Conservation (phyloP, 75 land plant genomes). For the Pinus taeda region DNA sequence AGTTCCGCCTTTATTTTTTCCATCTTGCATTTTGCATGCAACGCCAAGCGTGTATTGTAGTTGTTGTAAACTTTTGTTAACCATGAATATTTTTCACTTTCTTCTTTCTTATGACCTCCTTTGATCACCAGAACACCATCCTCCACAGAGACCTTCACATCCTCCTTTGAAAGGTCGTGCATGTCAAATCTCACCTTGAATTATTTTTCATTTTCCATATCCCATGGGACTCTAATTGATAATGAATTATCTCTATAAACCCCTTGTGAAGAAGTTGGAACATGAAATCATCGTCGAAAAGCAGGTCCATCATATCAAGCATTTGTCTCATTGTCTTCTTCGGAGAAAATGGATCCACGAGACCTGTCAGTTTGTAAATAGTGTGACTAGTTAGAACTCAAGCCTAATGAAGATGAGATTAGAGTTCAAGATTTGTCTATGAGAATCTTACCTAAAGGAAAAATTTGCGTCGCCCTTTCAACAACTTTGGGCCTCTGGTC, state of each 20-base stretch:
- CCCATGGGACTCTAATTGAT: conserved; percentile 68
- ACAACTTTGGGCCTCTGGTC: too few relatives aligned
- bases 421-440: too few relatives aligned
- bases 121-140: conserved; percentile 63
- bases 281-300: conserved; percentile 53
- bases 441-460: too few relatives aligned
- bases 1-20: too few relatives aligned
- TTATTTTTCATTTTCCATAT: conserved; percentile 60
- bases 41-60: too few relatives aligned
- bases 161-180: conserved; percentile 89
- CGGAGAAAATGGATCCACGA: conserved; percentile 63
- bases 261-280: conserved; percentile 22
- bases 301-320: conserved; percentile 69
- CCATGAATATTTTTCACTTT: conserved; percentile 30
- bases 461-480: too few relatives aligned
- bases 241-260: conserved; percentile 9
- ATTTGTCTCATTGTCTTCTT: conserved; percentile 68
- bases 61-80: too few relatives aligned
- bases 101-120: conserved; percentile 52
- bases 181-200: conserved; percentile 78
- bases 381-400: too few relatives aligned
- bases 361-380: conserved; percentile 16
- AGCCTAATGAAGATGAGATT: too few relatives aligned
- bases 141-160: conserved; percentile 69
- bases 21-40: too few relatives aligned